Evolutionary conservation across 2,329 filamentous ascomycete genomes (phyloP).

Genomic region (Gaeumannomyces tritici): DNA sequence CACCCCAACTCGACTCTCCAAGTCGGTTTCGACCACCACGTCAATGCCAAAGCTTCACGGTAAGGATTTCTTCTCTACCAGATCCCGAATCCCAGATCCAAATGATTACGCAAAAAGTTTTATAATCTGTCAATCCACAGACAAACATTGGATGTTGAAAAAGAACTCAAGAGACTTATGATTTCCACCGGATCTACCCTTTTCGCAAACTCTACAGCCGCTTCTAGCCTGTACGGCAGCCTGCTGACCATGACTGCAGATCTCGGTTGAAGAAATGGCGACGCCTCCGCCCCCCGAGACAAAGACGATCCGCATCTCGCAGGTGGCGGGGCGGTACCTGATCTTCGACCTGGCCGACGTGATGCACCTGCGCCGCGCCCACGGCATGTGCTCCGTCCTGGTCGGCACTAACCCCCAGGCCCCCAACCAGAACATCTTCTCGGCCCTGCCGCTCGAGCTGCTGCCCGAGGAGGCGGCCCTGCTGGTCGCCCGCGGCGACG

Average conservation of each 20-base stretch:
- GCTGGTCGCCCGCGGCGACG: constrained; percentile 67
- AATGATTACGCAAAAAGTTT: constrained; percentile 38
- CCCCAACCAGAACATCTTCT: constrained; percentile 89
- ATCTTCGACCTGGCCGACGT: constrained; percentile 81
- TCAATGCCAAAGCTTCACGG: neutral
- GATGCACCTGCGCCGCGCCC: constrained; percentile 64
- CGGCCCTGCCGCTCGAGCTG: constrained; percentile 79
- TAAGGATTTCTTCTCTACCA: neutral
- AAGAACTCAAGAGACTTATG: constrained; percentile 11
- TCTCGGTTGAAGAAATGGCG: neutral
- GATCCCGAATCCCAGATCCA: constrained; percentile 6
- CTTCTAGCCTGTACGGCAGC: too few species aligned
- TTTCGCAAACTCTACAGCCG: neutral
- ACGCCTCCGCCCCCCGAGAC: constrained; percentile 9
- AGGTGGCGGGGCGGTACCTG: constrained; percentile 72
- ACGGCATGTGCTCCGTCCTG: constrained; percentile 80
- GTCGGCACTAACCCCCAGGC: constrained; percentile 84
- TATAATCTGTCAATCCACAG: constrained; percentile 54
- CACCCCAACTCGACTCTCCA: neutral
- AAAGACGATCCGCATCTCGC: constrained; percentile 68
- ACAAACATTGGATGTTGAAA: constrained; percentile 31
- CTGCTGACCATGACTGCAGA: neutral
- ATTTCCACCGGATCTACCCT: neutral
- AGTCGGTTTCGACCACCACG: neutral
- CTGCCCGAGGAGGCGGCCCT: constrained; percentile 83